These are phyloP conservation scores for Fusarium sublunatum DNA, from an alignment of 2,329 filamentous ascomycete species.

Conservation along the genomic window DNA sequence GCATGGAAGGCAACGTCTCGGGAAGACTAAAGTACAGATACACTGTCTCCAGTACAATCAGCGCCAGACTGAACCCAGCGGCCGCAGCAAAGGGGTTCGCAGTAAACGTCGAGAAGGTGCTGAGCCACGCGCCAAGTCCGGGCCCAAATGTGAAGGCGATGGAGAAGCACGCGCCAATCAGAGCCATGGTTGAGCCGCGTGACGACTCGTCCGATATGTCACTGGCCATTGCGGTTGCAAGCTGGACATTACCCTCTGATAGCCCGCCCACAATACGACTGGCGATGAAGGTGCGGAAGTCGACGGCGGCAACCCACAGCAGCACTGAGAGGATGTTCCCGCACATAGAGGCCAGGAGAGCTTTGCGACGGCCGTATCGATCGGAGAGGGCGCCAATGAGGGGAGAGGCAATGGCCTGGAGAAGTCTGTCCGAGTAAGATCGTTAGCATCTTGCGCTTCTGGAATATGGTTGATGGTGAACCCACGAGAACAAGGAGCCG, in stretches of 20 bases:
- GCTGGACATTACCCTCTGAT: conserved; percentile 96
- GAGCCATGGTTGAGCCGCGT: conserved; percentile 91
- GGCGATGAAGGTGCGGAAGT: conserved; percentile 96
- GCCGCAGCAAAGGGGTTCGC: conserved; percentile 95
- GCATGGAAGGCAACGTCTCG: conserved; percentile 80
- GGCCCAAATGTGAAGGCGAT: conserved; percentile 98
- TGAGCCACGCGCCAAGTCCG: conserved; percentile 87
- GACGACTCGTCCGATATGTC: conserved; percentile 90
- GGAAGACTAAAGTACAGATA: conserved; percentile 89
- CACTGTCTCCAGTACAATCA: conserved; percentile 87
- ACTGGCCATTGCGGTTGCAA: conserved; percentile 95
- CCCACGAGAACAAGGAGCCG: conserved; percentile 85
- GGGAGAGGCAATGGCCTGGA: conserved; percentile 92
- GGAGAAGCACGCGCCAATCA: conserved; percentile 96
- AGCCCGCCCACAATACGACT: conserved; percentile 91
- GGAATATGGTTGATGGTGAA: not conserved
- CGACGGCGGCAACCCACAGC: conserved; percentile 91
- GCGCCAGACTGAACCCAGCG: conserved; percentile 83
- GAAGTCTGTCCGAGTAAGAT: conserved; percentile 65
- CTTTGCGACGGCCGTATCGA: conserved; percentile 84
- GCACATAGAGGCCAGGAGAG: conserved; percentile 89
- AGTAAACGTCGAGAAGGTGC: conserved; percentile 79
- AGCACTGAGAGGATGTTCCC: conserved; percentile 94
- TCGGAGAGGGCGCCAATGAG: conserved; percentile 91
- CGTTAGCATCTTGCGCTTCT: conserved; percentile 11